Evolutionary conservation across 2,329 filamentous ascomycete genomes (phyloP).

Genomic region (Tricladium varicosporioides): DNA sequence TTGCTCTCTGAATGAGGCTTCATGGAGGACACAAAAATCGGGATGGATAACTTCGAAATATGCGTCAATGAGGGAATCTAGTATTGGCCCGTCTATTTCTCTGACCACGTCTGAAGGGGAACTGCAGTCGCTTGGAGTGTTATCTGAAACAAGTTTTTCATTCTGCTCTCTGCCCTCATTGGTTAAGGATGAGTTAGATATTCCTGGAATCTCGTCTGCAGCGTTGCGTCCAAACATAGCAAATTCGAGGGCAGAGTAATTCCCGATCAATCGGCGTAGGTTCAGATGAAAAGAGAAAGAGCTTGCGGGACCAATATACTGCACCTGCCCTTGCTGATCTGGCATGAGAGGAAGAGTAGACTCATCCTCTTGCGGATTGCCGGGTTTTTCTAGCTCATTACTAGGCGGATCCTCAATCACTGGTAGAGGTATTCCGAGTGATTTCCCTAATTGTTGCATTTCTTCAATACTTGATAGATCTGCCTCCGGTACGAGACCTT

Average conservation of each 20-base stretch:
- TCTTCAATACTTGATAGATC: constrained; percentile 41
- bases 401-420: constrained; percentile 19
- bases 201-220: constrained; percentile 26
- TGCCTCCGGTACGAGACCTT: constrained; percentile 42
- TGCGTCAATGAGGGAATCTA: constrained; percentile 38
- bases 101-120: constrained; percentile 25
- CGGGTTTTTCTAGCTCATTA: constrained; percentile 17
- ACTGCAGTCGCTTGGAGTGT: constrained; percentile 5
- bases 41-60: constrained; percentile 43
- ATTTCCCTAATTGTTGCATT: constrained; percentile 38
- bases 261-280: constrained; percentile 38
- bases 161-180: not conserved
- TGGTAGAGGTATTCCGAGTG: constrained; percentile 40
- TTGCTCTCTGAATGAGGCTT: constrained; percentile 41
- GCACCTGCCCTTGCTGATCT: constrained; percentile 43
- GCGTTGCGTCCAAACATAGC: constrained; percentile 40
- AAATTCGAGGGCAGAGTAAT: constrained; percentile 33
- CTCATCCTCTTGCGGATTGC: constrained; percentile 33
- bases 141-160: not conserved
- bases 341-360: constrained; percentile 31
- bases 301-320: constrained; percentile 43
- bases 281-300: constrained; percentile 42
- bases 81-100: constrained; percentile 28
- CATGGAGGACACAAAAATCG: constrained; percentile 43
- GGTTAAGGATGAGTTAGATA: not conserved